Evolutionary conservation across 2,329 filamentous ascomycete species (phyloP).

Genomic region (Penicillium sumatraense): DNA sequence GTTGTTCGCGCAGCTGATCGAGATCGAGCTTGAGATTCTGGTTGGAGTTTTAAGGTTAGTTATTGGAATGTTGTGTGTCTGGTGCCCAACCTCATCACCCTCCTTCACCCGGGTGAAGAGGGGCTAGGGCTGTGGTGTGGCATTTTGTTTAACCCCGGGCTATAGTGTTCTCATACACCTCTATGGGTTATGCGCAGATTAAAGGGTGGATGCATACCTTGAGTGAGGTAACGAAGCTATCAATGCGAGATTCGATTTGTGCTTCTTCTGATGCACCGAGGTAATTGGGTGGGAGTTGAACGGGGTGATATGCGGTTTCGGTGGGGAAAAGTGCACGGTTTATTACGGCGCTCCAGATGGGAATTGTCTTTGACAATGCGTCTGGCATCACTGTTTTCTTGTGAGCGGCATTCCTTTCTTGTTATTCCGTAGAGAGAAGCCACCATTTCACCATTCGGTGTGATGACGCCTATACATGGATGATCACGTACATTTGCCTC

Average conservation of each 20-base stretch:
- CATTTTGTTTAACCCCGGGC: neutral
- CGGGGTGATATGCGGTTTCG: conserved; percentile 50
- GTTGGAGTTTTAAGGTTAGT: conserved; percentile 30
- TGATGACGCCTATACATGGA: no score
- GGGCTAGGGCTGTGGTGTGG: neutral
- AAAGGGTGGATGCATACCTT: conserved; percentile 34
- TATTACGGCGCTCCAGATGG: conserved; percentile 89
- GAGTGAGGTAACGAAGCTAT: conserved; percentile 58
- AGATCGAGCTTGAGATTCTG: conserved; percentile 66
- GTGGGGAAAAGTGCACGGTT: conserved; percentile 78
- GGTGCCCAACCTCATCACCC: neutral
- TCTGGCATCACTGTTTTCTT: conserved; percentile 75
- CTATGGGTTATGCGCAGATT: neutral
- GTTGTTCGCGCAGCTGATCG: conserved; percentile 54
- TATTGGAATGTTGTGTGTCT: neutral
- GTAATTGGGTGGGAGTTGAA: conserved; percentile 74
- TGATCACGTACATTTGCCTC: conserved; percentile 73
- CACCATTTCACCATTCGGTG: no score
- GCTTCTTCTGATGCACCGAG: conserved; percentile 76
- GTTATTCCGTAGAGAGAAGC: neutral
- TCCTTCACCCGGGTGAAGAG: conserved; percentile 9
- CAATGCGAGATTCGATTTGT: conserved; percentile 72
- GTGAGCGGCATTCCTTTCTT: neutral
- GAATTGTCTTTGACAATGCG: conserved; percentile 89
- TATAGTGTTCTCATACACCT: no score